phyloP scores from a whole-genome alignment of 2,329 filamentous ascomycete species.

The Pseudogymnoascus sp. region DNA sequence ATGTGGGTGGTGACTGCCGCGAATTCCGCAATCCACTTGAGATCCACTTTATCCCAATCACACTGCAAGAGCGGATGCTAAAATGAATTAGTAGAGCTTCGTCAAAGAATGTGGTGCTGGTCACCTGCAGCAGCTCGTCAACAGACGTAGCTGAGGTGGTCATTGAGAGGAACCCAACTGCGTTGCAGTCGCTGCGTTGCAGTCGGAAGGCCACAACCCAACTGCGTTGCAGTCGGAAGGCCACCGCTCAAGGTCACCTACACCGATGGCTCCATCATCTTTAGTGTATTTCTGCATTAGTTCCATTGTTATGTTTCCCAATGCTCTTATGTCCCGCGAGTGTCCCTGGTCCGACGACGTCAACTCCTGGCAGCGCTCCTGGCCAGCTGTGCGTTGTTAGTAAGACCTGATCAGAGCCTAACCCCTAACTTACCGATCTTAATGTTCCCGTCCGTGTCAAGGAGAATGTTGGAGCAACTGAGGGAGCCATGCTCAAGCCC shows the following conservation, averaged over 20 bases:
- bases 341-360: too few relatives aligned
- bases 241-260: constrained; percentile 24
- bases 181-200: too few relatives aligned
- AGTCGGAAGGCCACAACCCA: constrained; percentile 23
- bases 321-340: neutral
- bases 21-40: neutral
- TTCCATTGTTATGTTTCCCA: constrained; percentile 25
- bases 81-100: neutral
- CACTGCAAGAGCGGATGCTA: constrained; percentile 7
- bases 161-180: constrained; percentile 25
- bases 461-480: constrained; percentile 9
- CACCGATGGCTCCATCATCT: constrained; percentile 23
- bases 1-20: neutral
- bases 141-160: constrained; percentile 18
- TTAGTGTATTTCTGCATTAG: constrained; percentile 30
- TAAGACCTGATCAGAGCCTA: neutral
- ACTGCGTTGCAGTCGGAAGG: too few relatives aligned
- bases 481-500: constrained; percentile 5
- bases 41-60: neutral
- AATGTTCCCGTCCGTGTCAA: constrained; percentile 15
- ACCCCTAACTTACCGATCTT: constrained; percentile 9
- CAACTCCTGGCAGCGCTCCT: neutral
- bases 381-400: constrained; percentile 1
- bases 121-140: neutral
- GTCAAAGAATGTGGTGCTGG: neutral